Conservation (phyloP, 1,284 basidiomycete species). For the Rhizopogon parksii region DNA sequence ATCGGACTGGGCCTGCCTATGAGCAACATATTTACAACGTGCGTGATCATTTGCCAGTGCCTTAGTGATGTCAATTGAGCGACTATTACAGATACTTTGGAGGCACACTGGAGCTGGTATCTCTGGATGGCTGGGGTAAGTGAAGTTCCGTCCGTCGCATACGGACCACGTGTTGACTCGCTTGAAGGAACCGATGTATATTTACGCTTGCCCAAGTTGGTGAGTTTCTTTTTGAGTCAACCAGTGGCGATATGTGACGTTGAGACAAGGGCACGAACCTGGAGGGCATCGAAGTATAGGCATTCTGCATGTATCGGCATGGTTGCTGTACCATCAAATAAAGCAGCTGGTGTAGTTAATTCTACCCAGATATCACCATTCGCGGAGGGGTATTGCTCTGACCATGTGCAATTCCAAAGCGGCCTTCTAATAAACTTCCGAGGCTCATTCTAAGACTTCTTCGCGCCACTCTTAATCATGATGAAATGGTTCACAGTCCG, state of each 20-base stretch:
- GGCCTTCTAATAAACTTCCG: no score
- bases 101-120: slow-evolving; percentile 74
- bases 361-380: not conserved
- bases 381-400: no score
- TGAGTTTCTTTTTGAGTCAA: slow-evolving; percentile 30
- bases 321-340: not conserved
- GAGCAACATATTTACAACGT: slow-evolving; percentile 82
- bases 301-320: not conserved
- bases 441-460: no score
- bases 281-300: slow-evolving; percentile 72
- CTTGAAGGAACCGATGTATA: slow-evolving; percentile 72
- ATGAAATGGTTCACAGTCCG: no score
- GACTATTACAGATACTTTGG: slow-evolving; percentile 61
- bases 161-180: not conserved
- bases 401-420: no score
- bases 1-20: slow-evolving; percentile 80
- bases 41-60: slow-evolving; percentile 19
- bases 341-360: not conserved
- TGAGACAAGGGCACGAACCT: slow-evolving; percentile 66
- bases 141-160: slow-evolving; percentile 3
- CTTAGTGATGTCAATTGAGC: slow-evolving; percentile 5
- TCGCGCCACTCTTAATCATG: no score
- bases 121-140: slow-evolving; percentile 77
- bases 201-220: slow-evolving; percentile 73
- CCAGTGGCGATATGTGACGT: slow-evolving; percentile 6